Conservation (phyloP, 2,329 filamentous ascomycete species). For the Dissoconium aciculare region DNA sequence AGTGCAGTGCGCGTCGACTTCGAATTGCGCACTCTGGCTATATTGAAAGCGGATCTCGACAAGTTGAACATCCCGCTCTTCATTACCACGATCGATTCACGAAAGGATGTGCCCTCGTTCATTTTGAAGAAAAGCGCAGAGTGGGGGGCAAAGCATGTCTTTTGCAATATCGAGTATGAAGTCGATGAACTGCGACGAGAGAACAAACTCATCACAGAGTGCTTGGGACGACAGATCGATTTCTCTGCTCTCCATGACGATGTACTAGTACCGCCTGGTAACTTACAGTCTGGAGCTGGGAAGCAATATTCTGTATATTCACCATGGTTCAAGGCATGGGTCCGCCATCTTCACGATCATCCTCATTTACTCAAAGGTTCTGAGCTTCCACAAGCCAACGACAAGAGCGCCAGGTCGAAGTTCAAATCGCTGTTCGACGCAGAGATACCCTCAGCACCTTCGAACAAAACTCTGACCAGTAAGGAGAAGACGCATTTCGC, state of each 20-base stretch:
- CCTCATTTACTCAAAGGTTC: conserved; percentile 49
- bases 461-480: conserved; percentile 44
- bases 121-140: conserved; percentile 50
- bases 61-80: conserved; percentile 63
- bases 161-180: conserved; percentile 78
- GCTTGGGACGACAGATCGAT: conserved; percentile 48
- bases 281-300: conserved; percentile 49
- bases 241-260: conserved; percentile 67
- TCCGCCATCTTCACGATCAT: conserved; percentile 56
- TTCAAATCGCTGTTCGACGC: conserved; percentile 45
- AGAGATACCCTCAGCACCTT: conserved; percentile 46
- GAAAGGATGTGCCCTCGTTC: conserved; percentile 45
- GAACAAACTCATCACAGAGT: conserved; percentile 45
- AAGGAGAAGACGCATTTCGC: conserved; percentile 45
- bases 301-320: conserved; percentile 73
- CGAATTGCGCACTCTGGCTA: conserved; percentile 53
- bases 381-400: conserved; percentile 44
- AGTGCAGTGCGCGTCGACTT: conserved; percentile 66
- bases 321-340: conserved; percentile 69
- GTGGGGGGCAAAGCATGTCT: conserved; percentile 64
- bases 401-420: conserved; percentile 30
- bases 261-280: conserved; percentile 64
- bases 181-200: conserved; percentile 78
- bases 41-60: conserved; percentile 51
- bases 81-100: conserved; percentile 53